Evolutionary conservation across 257 asterid species (phyloP), one percentile per base, ranked within the genome.

Genomic region (Plectranthus barbatus): DNA sequence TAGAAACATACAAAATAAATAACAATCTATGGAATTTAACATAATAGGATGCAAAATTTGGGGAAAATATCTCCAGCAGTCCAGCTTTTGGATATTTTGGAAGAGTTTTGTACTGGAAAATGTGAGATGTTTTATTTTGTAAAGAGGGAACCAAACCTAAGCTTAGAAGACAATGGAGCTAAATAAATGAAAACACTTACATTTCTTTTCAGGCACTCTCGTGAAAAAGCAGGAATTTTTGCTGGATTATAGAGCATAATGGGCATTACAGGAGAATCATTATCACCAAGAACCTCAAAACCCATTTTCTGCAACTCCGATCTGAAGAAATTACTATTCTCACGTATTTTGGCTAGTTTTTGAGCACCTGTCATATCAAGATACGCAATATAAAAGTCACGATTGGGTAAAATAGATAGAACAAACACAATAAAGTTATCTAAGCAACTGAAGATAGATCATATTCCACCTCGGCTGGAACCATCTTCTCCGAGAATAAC

Each of bases 401-500:
- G 23, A 58, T 18, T 29, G 26, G 40, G 11, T 21, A 18, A 20
- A 1, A 9, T 59, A 46, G 45, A 46, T 2, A 52, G 17, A 40
- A 64, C 61, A 5, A 9, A 36, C 44, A 52, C 7, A 18, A 17
- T 34, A 73, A 15, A 46, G 24, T 20, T 13, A 48, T 46, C 20
- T 47, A 46, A 70, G 68, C 33, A 58, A 67, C 62, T n/a, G 23
- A 40, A 70, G 57, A 69, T 8, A 59, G 47, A 68, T 40, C 52
- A 41, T 44, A 62, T 70, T 76, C 47, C 70, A 88, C 99, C 97
- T 86, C 99, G 79, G 75, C 86, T 83, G 74, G 99, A 82, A 68
- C 99, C 97, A 74, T 92, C 99, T 74, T 92, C 99, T 72, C 99
- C 99, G 71, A 85, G 94, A 77, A 92, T 67, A 77, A 92, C 99